phyloP scores from a whole-genome alignment of 805 yeast genomes.

The Jamesozyma piceae region DNA sequence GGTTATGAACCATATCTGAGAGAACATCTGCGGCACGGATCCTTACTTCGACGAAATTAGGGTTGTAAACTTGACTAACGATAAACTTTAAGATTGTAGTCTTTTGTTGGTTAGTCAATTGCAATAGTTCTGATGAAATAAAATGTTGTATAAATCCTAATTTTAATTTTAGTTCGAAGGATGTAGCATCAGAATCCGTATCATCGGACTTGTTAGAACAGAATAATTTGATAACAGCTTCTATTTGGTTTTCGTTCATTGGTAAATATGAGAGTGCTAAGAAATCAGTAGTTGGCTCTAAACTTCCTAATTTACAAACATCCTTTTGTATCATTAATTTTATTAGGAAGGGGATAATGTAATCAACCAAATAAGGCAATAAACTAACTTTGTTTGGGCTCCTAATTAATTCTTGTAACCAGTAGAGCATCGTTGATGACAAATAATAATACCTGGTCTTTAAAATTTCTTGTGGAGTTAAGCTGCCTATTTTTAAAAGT shows the following conservation, averaged over 20 bases:
- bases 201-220: neutral
- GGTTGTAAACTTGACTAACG: conserved; percentile 42
- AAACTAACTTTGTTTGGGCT: conserved; percentile 47
- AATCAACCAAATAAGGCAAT: conserved; percentile 41
- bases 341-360: conserved; percentile 62
- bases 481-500: conserved; percentile 26
- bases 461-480: conserved; percentile 47
- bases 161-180: conserved; percentile 60
- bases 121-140: conserved; percentile 59
- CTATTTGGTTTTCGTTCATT: conserved; percentile 26
- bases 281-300: conserved; percentile 44
- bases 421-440: conserved; percentile 54
- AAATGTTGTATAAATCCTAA: conserved; percentile 65
- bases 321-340: conserved; percentile 62
- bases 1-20: conserved; percentile 71
- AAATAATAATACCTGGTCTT: conserved; percentile 56
- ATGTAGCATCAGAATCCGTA: conserved; percentile 22
- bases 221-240: conserved; percentile 1
- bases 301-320: conserved; percentile 63
- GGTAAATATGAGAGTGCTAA: conserved; percentile 41
- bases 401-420: conserved; percentile 46
- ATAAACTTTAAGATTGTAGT: conserved; percentile 42
- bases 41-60: conserved; percentile 64
- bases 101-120: conserved; percentile 42
- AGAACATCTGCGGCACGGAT: conserved; percentile 64